Conservation (phyloP, 768 basidiomycete species). For the Lactarius quietus region DNA sequence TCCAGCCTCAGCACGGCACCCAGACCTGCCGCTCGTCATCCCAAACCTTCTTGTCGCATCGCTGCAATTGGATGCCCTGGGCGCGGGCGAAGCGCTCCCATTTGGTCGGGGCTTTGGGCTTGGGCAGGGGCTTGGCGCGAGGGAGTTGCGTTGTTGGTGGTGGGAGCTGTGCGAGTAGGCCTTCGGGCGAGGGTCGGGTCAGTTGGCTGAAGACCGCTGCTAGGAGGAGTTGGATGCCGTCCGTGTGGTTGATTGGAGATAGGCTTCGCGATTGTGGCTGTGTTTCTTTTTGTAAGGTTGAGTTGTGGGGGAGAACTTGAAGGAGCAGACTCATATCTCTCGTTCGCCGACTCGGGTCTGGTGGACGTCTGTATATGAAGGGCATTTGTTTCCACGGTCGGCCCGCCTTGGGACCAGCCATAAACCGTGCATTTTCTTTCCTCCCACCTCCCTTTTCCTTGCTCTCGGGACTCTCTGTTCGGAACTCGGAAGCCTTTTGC, state of each 20-base stretch:
- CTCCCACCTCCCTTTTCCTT: too few relatives aligned
- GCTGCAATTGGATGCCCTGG: slow-evolving; percentile 86
- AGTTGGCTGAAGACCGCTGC: slow-evolving; percentile 80
- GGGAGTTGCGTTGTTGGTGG: slow-evolving; percentile 74
- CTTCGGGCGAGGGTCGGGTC: slow-evolving; percentile 67
- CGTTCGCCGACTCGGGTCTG: slow-evolving; percentile 81
- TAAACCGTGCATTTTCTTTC: too few relatives aligned
- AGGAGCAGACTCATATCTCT: slow-evolving; percentile 67
- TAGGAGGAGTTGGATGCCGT: slow-evolving; percentile 79
- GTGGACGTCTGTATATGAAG: too few relatives aligned
- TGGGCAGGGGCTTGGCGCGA: slow-evolving; percentile 88
- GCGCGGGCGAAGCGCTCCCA: slow-evolving; percentile 95
- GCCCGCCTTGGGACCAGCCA: too few relatives aligned
- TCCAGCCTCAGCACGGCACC: slow-evolving; percentile 86
- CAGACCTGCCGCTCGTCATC: slow-evolving; percentile 94
- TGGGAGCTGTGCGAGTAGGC: slow-evolving; percentile 77
- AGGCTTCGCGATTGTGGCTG: slow-evolving; percentile 76
- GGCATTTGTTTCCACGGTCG: too few relatives aligned
- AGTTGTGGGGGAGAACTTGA: background rate
- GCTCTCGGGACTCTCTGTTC: too few relatives aligned
- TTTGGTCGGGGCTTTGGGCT: slow-evolving; percentile 88
- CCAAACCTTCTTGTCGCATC: slow-evolving; percentile 79
- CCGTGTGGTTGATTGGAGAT: slow-evolving; percentile 76
- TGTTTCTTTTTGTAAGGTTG: background rate
- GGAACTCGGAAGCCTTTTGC: too few relatives aligned